Base-by-base conservation (phyloP, 2,329 filamentous ascomycete genomes). In the Scedosporium minutisporum region DNA sequence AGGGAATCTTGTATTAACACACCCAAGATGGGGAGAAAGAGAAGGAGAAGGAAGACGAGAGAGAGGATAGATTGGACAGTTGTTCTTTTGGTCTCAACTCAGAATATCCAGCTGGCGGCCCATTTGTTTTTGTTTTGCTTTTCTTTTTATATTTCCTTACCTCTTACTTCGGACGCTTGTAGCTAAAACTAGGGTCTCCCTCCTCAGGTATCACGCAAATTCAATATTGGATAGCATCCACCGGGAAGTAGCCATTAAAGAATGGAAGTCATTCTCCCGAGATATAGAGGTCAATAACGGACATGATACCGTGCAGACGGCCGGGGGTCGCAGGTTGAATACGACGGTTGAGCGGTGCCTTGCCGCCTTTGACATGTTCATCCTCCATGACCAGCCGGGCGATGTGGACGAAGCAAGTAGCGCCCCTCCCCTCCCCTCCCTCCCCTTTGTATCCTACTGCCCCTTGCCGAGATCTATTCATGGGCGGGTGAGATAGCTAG, bases 311-410 rank as follows among this genome's bases (percentile, higher is more conserved):
- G 48, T 23, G n/a, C 25, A n/a, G 14, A 5, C 44, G 18, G 6
- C 57, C 10, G 42, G 12, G 48, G 57, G 27, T 27, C 60, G 12
- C 63, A 57, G 58, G 57, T 58, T 25, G 44, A 46, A 58, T 33
- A 18, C 21, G 59, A 63, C 61, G 33, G 27, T 96, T 21, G 93
- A 96, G 71, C 82, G 83, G 63, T 88, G 88, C 1, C 77, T 97
- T 16, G 89, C 87, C 21, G 89, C 88, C 14, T 96, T 96, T 72
- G 95, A 97, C 73, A 82, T 97, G 74, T 97, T 97, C 74, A 85
- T 96, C 57, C 78, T 93, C 29, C 85, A 88, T 66, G 87, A 88
- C 62, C 82, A 85, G 18, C 79, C 81, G 33, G 86, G 88, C n/a
- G 91, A 96, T 70, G 75, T 93, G 60, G 82, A 89, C 63, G 86